Conservation (phyloP, 805 yeast genomes). For the Pichia scutulata region DNA sequence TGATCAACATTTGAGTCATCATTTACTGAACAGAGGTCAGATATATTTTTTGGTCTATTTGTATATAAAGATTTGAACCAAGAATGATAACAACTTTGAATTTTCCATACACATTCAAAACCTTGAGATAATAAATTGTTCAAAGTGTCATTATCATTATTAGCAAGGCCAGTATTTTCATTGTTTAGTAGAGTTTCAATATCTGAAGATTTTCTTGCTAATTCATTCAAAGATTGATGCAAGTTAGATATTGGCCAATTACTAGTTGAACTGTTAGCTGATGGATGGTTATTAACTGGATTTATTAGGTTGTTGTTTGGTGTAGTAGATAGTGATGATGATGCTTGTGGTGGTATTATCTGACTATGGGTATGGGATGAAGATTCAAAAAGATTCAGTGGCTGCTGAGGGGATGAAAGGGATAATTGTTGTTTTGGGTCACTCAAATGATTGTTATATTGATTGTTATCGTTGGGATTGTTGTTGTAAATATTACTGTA, state of each 20-base stretch:
- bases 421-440: too few relatives aligned
- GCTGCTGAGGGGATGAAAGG: too few relatives aligned
- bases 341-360: background rate
- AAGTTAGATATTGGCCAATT: background rate
- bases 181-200: background rate
- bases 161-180: too few relatives aligned
- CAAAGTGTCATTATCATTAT: background rate
- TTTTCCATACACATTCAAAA: background rate
- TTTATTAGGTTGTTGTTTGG: background rate
- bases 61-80: background rate
- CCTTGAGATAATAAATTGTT: background rate
- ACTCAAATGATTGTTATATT: too few relatives aligned
- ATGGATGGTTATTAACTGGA: too few relatives aligned
- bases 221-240: background rate
- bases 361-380: too few relatives aligned
- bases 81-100: background rate
- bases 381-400: too few relatives aligned
- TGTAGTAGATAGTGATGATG: background rate
- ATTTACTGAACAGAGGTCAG: background rate
- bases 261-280: background rate
- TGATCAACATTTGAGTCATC: background rate
- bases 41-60: background rate
- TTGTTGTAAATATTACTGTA: too few relatives aligned
- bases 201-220: background rate
- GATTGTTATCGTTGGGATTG: too few relatives aligned